Conservation (phyloP, 139 green algal genomes). For the Nannochloris sp. region DNA sequence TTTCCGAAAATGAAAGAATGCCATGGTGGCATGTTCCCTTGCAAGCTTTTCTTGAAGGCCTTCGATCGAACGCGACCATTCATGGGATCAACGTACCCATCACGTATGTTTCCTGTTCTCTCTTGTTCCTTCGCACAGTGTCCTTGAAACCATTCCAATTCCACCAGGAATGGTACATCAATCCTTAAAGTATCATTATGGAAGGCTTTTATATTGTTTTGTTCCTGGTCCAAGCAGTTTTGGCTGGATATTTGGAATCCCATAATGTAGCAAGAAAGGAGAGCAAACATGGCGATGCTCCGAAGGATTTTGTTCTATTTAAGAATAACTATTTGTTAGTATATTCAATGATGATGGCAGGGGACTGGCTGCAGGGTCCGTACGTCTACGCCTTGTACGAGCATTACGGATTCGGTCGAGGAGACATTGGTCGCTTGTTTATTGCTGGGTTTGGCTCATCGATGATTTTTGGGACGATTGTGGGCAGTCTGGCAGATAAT, state of each 20-base stretch:
- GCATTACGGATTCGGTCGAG: constrained; percentile 78
- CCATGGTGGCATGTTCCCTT: too few species aligned
- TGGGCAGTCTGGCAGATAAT: constrained; percentile 86
- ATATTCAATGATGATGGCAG: constrained; percentile 95
- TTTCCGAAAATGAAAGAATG: too few species aligned
- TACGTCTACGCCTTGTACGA: constrained; percentile 98
- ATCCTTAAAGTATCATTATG: constrained; percentile 17
- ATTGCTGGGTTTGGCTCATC: constrained; percentile 95
- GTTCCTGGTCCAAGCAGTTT: constrained; percentile 23
- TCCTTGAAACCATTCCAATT: too few species aligned
- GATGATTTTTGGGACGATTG: constrained; percentile 94
- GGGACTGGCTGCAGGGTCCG: constrained; percentile 95
- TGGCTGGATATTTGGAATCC: constrained; percentile 39
- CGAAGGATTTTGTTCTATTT: constrained; percentile 68
- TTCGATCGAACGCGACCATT: too few species aligned
- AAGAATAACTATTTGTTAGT: constrained; percentile 91
- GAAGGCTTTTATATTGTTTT: constrained; percentile 41
- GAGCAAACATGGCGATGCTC: neutral
- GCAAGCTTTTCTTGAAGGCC: too few species aligned
- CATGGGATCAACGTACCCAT: too few species aligned
- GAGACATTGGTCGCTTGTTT: constrained; percentile 92
- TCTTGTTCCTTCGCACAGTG: too few species aligned
- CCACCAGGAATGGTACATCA: too few species aligned
- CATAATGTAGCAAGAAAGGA: constrained; percentile 18
- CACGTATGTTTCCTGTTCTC: too few species aligned